Base-by-base conservation (phyloP, 495 filamentous ascomycete species). In the Hypoxylon perforatum region DNA sequence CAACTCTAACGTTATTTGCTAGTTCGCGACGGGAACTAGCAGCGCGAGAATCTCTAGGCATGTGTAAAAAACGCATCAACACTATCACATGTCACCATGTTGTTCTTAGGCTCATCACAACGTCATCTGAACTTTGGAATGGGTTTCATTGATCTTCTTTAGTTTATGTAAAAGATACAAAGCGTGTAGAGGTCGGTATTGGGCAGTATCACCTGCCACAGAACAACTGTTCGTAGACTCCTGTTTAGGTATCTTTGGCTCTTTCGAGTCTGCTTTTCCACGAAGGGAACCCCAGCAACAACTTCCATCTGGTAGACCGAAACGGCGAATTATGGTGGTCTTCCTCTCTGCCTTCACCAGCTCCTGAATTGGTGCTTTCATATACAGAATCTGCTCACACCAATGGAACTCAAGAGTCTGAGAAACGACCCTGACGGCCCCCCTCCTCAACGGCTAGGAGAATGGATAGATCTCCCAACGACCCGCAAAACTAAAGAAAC, bases 121-220 rank as follows among this genome's bases (percentile, higher is more conserved):
- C 25, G 25, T 33, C 30, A 33, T 33, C 8, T 33, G 30, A 33
- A 33, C 30, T 67, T 61, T 69, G 57, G 52, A 49, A 52, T 61
- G 61, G n/a, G 56, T 69, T 69, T 69, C 66, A 65, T 65, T 69
- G 66, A 38, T 69, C 46, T 61, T 63, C 33, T 65, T 58, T 46
- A 58, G 56, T 56, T n/a, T 61, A 61, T 60, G 50, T 69, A 69
- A 69, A 65, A 64, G 66, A 69, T 69, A 65, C 66, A 69, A 69
- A 69, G 59, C 61, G 66, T 59, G 48, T 49, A 53, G 41, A 23
- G 57, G 38, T 25, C 56, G 66, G 49, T 49, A 22, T 52, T 61
- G 22, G 61, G 36, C 50, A 60, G 41, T 28, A 2, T 25, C 22
- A 17, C 50, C 51, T 57, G 45, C 51, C 52, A 39, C 48, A 42